Base-by-base conservation (phyloP, 345 rosid genomes). In the Heritiera fomes region DNA sequence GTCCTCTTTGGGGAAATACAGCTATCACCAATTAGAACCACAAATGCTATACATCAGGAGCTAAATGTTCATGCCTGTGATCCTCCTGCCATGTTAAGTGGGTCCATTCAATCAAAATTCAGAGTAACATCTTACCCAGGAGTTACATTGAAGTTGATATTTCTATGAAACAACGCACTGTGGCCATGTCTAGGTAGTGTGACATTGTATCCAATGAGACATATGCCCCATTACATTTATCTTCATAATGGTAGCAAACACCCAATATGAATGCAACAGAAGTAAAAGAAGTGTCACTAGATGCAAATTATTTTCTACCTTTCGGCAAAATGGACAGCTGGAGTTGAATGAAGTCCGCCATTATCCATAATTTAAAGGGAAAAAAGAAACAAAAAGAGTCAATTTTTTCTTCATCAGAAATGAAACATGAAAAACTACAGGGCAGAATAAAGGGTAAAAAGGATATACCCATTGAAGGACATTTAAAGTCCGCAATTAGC, bases 251-350 rank as follows among this genome's bases (percentile, higher is more conserved):
- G 59, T 30, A 20, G 38, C 68, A 65, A 68, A n/a, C 23, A 28
- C 20, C 20, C 6, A 38, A 30, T 11, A 14, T 32, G 43, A 30
- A 55, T 45, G 47, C 61, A 18, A 50, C 47, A n/a, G 66, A 41
- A 5, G 14, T 41, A 41, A 67, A 73, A 59, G 46, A 53, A 59
- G 49, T 4, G 14, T 50, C 60, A 68, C 6, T 52, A 75, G 64
- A 23, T 13, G 30, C 9, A 46, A 76, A 75, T 60, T 28, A 28
- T 66, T 62, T 23, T 49, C 13, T 93, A 95, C 98, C 99, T 95
- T 95, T 47, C 97, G 94, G 83, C 99, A 95, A 80, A 95, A 95
- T 43, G 99, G 99, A 64, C 99, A 93, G 85, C 99, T 95, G 87
- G 56, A 85, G 82, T 81, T 50, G 85, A 79, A 81, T 15, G 62